Base-by-base conservation (phyloP, 1,284 basidiomycete genomes). In the Cronartium quercuum region DNA sequence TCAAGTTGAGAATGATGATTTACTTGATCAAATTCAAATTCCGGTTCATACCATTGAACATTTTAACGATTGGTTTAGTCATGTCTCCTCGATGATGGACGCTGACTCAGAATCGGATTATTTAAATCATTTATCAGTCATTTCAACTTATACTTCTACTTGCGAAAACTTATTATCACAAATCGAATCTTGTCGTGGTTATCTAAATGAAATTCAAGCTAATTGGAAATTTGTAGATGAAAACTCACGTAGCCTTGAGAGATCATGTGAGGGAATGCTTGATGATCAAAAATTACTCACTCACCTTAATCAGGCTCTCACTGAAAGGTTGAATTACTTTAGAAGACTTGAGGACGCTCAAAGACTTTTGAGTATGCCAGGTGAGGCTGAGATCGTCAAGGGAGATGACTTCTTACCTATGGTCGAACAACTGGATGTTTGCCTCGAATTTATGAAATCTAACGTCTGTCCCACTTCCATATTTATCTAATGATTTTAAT, bases 31-130 rank as follows among this genome's bases (percentile, higher is more conserved):
- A n/a, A n/a, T n/a, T 6, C 86, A 85, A 74, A 85, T 87, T 35
- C 88, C 91, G 4, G 88, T 97, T 60, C 86, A 89, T 76, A 94
- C 91, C 0, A 89, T 92, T 0, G 91, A 96, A 79, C 91, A 94
- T 78, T 95, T 96, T 82, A 92, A 94, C 80, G 94, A 96, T 83
- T 95, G 92, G 89, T 94, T 93, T 81, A 86, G 90, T 0, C 85
- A 90, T 51, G 88, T 96, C 66, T 92, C 95, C 77, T 85, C 90
- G 21, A 90, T 89, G 0, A 91, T 95, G 40, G 89, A 92, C 13
- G 91, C 92, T 79, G 91, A 90, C 76, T 93, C 95, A 80, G 94
- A 96, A 80, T 87, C 90, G 3, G 89, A 93, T 79, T 95, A 94
- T 81, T 86, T 91, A 47, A 87, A 89, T 0, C 91, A 95, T 81